Conservation (phyloP, 1,284 basidiomycete genomes). For the Flammula alnicola region DNA sequence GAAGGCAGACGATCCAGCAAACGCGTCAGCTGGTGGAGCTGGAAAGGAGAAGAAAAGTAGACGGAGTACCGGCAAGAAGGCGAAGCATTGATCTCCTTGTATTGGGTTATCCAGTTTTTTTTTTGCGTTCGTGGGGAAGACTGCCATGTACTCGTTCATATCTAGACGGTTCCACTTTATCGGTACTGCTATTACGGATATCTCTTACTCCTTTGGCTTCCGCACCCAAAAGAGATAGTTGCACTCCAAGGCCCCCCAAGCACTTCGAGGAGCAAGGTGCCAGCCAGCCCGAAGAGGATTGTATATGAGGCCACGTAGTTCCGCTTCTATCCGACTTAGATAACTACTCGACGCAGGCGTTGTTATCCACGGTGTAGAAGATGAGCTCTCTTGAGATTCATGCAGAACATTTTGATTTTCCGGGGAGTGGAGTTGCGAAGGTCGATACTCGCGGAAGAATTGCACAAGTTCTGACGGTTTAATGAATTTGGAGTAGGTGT, state of each 20-base stretch:
- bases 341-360: conserved; percentile 38
- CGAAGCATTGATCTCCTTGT: conserved; percentile 46
- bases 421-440: conserved; percentile 15
- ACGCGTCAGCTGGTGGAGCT: conserved; percentile 3
- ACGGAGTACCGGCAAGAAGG: conserved; percentile 61
- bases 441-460: conserved; percentile 73
- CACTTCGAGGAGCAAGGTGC: conserved; percentile 65
- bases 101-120: neutral
- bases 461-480: conserved; percentile 87
- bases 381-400: neutral
- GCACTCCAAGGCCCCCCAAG: conserved; percentile 70
- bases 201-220: conserved; percentile 47
- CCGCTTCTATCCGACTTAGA: conserved; percentile 72
- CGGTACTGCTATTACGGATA: neutral
- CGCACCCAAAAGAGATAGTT: conserved; percentile 86
- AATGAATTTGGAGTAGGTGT: conserved; percentile 91
- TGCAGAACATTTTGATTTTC: neutral
- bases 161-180: too few species aligned
- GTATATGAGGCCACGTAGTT: conserved; percentile 84
- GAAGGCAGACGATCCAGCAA: conserved; percentile 56
- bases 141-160: too few species aligned
- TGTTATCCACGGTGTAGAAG: conserved; percentile 40
- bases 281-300: conserved; percentile 78
- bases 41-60: conserved; percentile 55
- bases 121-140: conserved; percentile 2